phyloP scores from a whole-genome alignment of 1,284 basidiomycete genomes.

The Rhodotorula sp. region DNA sequence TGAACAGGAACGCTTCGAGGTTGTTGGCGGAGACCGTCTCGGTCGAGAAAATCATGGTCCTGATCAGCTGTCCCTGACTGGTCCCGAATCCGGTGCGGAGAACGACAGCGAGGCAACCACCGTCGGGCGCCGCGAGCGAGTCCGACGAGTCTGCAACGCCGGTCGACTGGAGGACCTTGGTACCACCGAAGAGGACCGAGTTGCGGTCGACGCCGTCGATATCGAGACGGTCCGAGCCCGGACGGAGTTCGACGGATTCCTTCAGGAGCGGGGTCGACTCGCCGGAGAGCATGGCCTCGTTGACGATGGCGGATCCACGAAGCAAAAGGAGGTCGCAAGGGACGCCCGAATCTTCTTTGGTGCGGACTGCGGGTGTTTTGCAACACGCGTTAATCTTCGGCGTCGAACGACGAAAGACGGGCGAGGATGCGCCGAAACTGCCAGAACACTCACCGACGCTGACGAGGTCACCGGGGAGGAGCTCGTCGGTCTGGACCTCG shows the following conservation, averaged over 20 bases:
- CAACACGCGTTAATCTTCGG: no score
- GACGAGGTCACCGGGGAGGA: conserved; percentile 86
- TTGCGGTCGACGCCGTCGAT: conserved; percentile 83
- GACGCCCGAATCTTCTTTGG: conserved; percentile 77
- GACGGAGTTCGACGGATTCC: conserved; percentile 84
- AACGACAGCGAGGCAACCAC: conserved; percentile 83
- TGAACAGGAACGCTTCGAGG: conserved; percentile 88
- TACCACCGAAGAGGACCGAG: conserved; percentile 86
- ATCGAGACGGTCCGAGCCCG: conserved; percentile 70
- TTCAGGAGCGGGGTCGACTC: conserved; percentile 93
- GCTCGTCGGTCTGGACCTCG: conserved; percentile 73
- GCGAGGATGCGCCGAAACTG: background rate
- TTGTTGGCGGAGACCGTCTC: conserved; percentile 94
- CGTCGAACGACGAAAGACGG: background rate
- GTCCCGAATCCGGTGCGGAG: conserved; percentile 96
- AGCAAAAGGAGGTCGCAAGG: conserved; percentile 87
- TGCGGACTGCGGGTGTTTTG: conserved; percentile 59
- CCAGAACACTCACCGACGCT: conserved; percentile 58
- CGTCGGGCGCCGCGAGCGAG: conserved; percentile 61
- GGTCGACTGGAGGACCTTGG: conserved; percentile 82
- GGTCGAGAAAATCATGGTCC: conserved; percentile 96
- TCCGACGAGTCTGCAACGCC: conserved; percentile 39
- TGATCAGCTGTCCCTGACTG: conserved; percentile 88
- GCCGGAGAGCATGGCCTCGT: conserved; percentile 95
- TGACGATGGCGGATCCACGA: conserved; percentile 87